These are phyloP conservation scores for Hyphopichia buzzinii DNA, from an alignment of 1,139 yeast genomes.

Conservation along the genomic window DNA sequence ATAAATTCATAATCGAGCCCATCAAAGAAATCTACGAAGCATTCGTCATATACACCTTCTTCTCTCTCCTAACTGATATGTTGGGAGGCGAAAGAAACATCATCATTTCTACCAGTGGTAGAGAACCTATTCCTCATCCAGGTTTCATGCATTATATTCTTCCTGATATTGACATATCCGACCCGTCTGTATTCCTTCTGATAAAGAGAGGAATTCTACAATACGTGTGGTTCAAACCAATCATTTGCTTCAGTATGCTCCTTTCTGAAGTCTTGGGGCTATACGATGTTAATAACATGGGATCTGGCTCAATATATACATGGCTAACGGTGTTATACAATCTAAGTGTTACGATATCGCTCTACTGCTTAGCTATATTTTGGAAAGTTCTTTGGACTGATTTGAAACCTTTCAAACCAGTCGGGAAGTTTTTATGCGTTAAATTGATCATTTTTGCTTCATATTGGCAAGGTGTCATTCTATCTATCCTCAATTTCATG, in stretches of 20 bases:
- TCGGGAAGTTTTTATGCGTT: slow-evolving; percentile 91
- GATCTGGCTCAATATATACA: slow-evolving; percentile 50
- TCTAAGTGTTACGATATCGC: slow-evolving; percentile 72
- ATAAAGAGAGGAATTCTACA: slow-evolving; percentile 88
- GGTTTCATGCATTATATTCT: slow-evolving; percentile 51
- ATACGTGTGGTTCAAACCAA: slow-evolving; percentile 92
- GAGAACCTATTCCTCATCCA: slow-evolving; percentile 74
- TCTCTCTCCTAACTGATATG: slow-evolving; percentile 74
- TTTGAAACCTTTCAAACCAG: slow-evolving; percentile 76
- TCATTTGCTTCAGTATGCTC: slow-evolving; percentile 59
- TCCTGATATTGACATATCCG: slow-evolving; percentile 74
- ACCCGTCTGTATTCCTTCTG: slow-evolving; percentile 72
- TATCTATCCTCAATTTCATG: slow-evolving; percentile 58
- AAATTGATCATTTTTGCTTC: slow-evolving; percentile 92
- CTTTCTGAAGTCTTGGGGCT: slow-evolving; percentile 50
- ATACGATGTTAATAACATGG: slow-evolving; percentile 52
- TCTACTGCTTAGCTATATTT: slow-evolving; percentile 83
- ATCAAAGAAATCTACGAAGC: slow-evolving; percentile 91
- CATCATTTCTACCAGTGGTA: slow-evolving; percentile 68
- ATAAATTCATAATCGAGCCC: slow-evolving; percentile 63
- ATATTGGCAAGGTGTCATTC: slow-evolving; percentile 88
- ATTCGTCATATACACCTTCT: slow-evolving; percentile 90
- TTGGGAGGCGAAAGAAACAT: slow-evolving; percentile 91
- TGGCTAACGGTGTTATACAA: slow-evolving; percentile 77
- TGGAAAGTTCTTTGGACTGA: slow-evolving; percentile 87